Evolutionary conservation across 78 protist species (phyloP).

Genomic region (Dictyostelium firmibasis): DNA sequence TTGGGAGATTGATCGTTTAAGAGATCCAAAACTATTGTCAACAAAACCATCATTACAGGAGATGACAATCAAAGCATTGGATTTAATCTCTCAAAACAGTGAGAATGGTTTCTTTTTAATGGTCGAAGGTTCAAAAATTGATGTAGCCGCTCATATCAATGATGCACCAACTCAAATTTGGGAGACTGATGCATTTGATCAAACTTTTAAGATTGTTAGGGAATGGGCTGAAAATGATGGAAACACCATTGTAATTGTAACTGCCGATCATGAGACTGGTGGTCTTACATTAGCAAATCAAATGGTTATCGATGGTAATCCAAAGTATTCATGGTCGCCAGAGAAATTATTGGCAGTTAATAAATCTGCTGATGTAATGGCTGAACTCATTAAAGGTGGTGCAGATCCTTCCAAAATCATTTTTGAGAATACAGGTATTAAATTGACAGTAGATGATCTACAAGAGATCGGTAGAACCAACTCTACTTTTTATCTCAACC

Average conservation of each 20-base stretch:
- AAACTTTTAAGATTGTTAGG: slow-evolving; percentile 26
- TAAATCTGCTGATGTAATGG: slow-evolving; percentile 11
- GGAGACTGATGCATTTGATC: slow-evolving; percentile 62
- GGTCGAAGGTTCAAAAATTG: slow-evolving; percentile 79
- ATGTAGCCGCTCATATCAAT: slow-evolving; percentile 85
- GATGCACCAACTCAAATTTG: slow-evolving; percentile 73
- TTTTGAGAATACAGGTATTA: neutral
- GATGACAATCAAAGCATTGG: slow-evolving; percentile 57
- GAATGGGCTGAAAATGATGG: slow-evolving; percentile 76
- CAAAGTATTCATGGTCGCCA: slow-evolving; percentile 35
- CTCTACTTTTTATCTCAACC: neutral
- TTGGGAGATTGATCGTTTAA: slow-evolving; percentile 68
- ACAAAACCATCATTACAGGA: slow-evolving; percentile 55
- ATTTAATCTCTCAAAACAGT: slow-evolving; percentile 35
- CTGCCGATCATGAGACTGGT: slow-evolving; percentile 91
- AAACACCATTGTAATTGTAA: slow-evolving; percentile 68
- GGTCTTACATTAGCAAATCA: slow-evolving; percentile 71
- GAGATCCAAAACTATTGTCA: neutral
- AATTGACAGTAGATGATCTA: neutral
- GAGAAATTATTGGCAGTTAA: slow-evolving; percentile 5
- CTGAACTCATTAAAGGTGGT: neutral
- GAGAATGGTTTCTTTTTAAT: slow-evolving; percentile 59
- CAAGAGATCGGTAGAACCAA: neutral
- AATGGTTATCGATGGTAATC: neutral
- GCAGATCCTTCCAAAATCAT: neutral